Conservation (phyloP, 768 basidiomycete genomes). For the Tubosaeta sp. region DNA sequence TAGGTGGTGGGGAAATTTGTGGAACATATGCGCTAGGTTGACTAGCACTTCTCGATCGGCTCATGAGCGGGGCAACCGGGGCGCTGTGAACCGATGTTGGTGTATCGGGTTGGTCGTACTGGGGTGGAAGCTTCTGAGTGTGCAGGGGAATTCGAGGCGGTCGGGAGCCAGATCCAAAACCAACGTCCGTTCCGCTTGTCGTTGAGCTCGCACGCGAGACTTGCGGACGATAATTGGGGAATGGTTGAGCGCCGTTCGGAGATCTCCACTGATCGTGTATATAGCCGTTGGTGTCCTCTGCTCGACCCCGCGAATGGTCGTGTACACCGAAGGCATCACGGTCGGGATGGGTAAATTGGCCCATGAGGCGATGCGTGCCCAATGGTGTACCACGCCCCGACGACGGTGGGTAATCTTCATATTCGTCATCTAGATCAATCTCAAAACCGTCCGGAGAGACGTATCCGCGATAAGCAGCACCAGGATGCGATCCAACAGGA, state of each 20-base stretch:
- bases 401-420: conserved; percentile 62
- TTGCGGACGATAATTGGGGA: conserved; percentile 36
- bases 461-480: conserved; percentile 31
- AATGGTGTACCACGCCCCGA: conserved; percentile 77
- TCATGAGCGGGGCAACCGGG: conserved; percentile 33
- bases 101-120: conserved; percentile 45
- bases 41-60: conserved; percentile 72
- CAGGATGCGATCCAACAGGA: conserved; percentile 29
- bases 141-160: conserved; percentile 46
- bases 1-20: conserved; percentile 46
- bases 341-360: conserved; percentile 57
- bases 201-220: conserved; percentile 47
- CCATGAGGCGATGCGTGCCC: conserved; percentile 52
- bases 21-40: conserved; percentile 71
- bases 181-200: conserved; percentile 39
- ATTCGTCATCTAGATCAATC: conserved; percentile 68
- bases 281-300: conserved; percentile 63
- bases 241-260: conserved; percentile 41
- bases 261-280: conserved; percentile 63
- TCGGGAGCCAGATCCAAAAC: conserved; percentile 34
- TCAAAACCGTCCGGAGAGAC: conserved; percentile 68
- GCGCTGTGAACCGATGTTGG: conserved; percentile 31
- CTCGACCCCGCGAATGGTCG: conserved; percentile 61
- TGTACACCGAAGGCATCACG: conserved; percentile 45
- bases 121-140: conserved; percentile 51